Evolutionary conservation across 1,284 basidiomycete genomes (phyloP).

Genomic region (Volvariella surrecta): DNA sequence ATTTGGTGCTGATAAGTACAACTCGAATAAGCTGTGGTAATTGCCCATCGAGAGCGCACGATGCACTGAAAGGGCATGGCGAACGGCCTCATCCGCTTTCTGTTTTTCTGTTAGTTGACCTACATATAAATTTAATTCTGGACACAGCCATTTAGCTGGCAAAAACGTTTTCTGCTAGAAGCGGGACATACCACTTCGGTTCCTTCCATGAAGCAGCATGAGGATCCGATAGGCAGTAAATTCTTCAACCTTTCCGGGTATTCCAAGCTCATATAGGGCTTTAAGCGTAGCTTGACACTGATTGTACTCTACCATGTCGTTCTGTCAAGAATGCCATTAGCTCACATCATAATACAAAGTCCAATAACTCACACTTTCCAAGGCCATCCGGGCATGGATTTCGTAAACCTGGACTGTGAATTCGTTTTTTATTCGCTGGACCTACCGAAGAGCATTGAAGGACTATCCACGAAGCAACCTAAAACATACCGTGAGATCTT

Average conservation of each 20-base stretch:
- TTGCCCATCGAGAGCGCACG: slow-evolving; percentile 88
- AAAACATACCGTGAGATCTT: slow-evolving; percentile 87
- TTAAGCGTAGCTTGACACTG: slow-evolving; percentile 93
- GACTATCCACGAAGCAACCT: slow-evolving; percentile 3
- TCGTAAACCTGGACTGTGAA: slow-evolving; percentile 98
- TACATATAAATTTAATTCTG: slow-evolving; percentile 94
- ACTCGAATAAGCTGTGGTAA: slow-evolving; percentile 86
- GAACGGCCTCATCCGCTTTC: slow-evolving; percentile 73
- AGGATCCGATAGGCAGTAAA: slow-evolving; percentile 98
- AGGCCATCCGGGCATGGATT: slow-evolving; percentile 94
- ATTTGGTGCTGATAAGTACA: slow-evolving; percentile 84
- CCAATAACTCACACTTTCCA: slow-evolving; percentile 86
- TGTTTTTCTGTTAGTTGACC: slow-evolving; percentile 90
- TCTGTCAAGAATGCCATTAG: slow-evolving; percentile 40
- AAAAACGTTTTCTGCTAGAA: slow-evolving; percentile 9
- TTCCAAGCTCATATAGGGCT: slow-evolving; percentile 86
- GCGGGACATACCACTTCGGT: slow-evolving; percentile 73
- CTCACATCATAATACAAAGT: slow-evolving; percentile 15
- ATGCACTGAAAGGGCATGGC: slow-evolving; percentile 87
- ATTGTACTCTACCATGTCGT: slow-evolving; percentile 98
- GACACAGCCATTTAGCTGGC: too few species aligned
- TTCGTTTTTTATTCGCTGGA: slow-evolving; percentile 99
- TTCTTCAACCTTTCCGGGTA: slow-evolving; percentile 87
- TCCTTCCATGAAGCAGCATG: slow-evolving; percentile 90
- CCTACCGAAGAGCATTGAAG: slow-evolving; percentile 38